These are phyloP conservation scores for Cymbopogon flexuosus DNA, from an alignment of 202 grass and related monocot species.

Conservation along the genomic window DNA sequence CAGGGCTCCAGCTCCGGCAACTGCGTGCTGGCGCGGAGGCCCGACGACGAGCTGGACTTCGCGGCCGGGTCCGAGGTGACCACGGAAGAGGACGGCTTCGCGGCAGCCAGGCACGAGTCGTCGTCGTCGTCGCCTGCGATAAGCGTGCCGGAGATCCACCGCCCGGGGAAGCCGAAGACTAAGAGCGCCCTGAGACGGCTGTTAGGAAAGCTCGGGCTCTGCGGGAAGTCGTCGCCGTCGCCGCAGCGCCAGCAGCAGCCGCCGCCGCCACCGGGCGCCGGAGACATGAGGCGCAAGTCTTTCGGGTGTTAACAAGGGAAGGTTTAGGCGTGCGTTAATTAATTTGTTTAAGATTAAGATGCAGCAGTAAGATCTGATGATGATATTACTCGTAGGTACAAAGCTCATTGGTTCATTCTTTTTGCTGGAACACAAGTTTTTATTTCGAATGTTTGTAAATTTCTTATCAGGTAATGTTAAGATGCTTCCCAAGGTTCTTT, in stretches of 20 bases:
- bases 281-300: slow-evolving; percentile 27
- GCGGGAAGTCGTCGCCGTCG: slow-evolving; percentile 2
- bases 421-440: neutral
- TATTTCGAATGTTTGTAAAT: neutral
- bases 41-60: neutral
- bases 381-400: neutral
- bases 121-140: slow-evolving; percentile 27
- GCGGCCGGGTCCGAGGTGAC: slow-evolving; percentile 8
- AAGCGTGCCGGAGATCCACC: slow-evolving; percentile 55
- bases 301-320: slow-evolving; percentile 1
- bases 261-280: slow-evolving; percentile 3
- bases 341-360: neutral
- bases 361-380: neutral
- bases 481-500: neutral
- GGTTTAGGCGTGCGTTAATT: neutral
- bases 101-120: neutral
- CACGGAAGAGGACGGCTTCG: slow-evolving; percentile 17
- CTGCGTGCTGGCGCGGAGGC: slow-evolving; percentile 21
- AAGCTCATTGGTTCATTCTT: neutral
- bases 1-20: slow-evolving; percentile 13
- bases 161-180: slow-evolving; percentile 50
- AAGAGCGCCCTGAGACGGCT: slow-evolving; percentile 49
- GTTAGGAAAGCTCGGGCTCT: slow-evolving; percentile 50
- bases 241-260: neutral
- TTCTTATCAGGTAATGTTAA: neutral